Conservation (phyloP, 2,329 filamentous ascomycete species). For the Neofusicoccum parvum region DNA sequence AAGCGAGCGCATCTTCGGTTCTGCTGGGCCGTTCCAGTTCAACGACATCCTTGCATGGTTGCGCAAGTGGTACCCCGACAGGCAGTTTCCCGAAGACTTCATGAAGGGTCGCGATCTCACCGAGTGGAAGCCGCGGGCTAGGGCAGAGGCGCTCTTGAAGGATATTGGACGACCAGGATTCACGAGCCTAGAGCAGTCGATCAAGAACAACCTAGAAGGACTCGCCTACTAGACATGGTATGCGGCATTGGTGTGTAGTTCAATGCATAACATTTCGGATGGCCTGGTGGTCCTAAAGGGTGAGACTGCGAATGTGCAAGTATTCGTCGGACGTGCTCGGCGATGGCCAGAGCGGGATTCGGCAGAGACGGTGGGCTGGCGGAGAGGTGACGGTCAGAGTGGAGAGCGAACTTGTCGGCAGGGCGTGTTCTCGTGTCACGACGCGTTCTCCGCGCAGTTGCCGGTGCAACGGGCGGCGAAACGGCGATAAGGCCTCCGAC, state of each 20-base stretch:
- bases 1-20: constrained; percentile 26
- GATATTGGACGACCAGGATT: constrained; percentile 16
- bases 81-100: constrained; percentile 10
- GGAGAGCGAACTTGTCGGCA: not conserved
- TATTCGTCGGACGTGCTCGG: too few species aligned
- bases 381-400: not conserved
- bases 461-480: constrained; percentile 3
- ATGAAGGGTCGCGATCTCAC: constrained; percentile 9
- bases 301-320: too few species aligned
- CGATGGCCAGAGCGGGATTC: too few species aligned
- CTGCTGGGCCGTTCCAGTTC: constrained; percentile 22
- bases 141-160: constrained; percentile 16
- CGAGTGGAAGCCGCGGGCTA: not conserved
- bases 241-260: not conserved
- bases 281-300: not conserved
- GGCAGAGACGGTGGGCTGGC: not conserved
- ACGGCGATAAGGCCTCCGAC: not conserved
- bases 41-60: constrained; percentile 25
- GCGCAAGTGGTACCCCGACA: constrained; percentile 8
- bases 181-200: constrained; percentile 10
- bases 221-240: not conserved
- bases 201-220: constrained; percentile 15
- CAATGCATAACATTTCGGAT: not conserved
- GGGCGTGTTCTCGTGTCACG: not conserved
- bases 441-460: constrained; percentile 11